These are phyloP conservation scores for Rossbeevera mucosa DNA, from an alignment of 768 basidiomycete species.

Conservation along the genomic window DNA sequence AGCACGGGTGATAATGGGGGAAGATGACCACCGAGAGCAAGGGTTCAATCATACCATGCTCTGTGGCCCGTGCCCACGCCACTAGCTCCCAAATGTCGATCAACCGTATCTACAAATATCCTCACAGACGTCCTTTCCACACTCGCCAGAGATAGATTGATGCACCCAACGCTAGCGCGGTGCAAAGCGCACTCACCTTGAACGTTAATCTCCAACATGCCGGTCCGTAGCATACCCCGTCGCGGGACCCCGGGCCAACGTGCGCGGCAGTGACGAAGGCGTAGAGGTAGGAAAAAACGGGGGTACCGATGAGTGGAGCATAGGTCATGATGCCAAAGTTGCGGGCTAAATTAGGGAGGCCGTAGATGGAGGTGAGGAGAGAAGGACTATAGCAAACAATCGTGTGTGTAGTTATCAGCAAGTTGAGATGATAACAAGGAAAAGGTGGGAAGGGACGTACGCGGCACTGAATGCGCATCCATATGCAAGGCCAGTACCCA, in stretches of 20 bases:
- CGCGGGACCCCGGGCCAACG: constrained; percentile 29
- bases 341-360: constrained; percentile 60
- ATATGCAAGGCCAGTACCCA: constrained; percentile 65
- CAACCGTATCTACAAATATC: background rate
- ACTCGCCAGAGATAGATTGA: constrained; percentile 54
- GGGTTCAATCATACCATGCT: too few species aligned
- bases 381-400: constrained; percentile 41
- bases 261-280: constrained; percentile 60
- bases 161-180: constrained; percentile 40
- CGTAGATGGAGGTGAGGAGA: constrained; percentile 70
- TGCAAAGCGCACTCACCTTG: constrained; percentile 41
- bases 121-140: constrained; percentile 56
- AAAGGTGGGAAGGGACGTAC: constrained; percentile 38
- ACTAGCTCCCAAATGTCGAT: background rate
- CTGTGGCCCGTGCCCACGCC: background rate
- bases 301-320: constrained; percentile 71
- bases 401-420: background rate
- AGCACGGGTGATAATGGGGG: too few species aligned
- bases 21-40: too few species aligned
- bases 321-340: constrained; percentile 76
- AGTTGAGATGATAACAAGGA: background rate
- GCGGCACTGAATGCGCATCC: constrained; percentile 67
- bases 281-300: constrained; percentile 74
- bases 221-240: constrained; percentile 48
- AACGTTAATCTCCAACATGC: constrained; percentile 70